A percentile compares a stretch with the other conserved stretches of the same genome.
These are phyloP conservation scores for Macaranga tanarius DNA, from an alignment of 441 rosid species.

Conservation along the genomic window DNA sequence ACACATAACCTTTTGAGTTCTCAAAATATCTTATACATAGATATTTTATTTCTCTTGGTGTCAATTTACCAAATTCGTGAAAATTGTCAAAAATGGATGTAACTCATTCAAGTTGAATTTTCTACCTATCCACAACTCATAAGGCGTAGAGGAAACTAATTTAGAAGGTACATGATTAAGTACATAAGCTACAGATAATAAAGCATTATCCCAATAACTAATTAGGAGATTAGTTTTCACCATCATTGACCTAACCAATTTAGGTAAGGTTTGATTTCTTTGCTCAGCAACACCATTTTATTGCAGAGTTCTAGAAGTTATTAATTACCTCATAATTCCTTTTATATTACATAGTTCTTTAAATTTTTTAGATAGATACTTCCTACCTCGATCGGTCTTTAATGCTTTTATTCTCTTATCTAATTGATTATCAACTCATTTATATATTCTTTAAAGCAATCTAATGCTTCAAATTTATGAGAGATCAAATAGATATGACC, in stretches of 20 bases:
- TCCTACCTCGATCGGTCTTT: too few relatives aligned
- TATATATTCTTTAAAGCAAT: not conserved
- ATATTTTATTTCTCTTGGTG: not conserved
- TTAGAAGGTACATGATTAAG: not conserved
- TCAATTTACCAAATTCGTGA: not conserved
- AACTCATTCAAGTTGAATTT: not conserved
- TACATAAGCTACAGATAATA: too few relatives aligned
- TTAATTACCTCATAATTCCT: not conserved
- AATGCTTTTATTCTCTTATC: not conserved
- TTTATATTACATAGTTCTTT: too few relatives aligned
- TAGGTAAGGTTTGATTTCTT: not conserved
- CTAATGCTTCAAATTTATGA: too few relatives aligned
- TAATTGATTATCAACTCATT: conserved; percentile 8
- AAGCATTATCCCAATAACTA: not conserved
- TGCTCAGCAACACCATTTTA: not conserved
- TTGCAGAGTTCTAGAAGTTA: not conserved
- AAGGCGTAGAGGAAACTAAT: not conserved
- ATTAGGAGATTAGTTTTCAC: not conserved
- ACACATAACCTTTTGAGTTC: not conserved
- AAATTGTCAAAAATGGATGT: not conserved
- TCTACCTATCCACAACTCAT: not conserved
- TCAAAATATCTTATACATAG: not conserved
- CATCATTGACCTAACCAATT: not conserved
- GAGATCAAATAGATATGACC: too few relatives aligned
- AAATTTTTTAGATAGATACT: not conserved